Base-by-base conservation (phyloP, 495 filamentous ascomycete genomes). In the Trichocladium uniseriatum region DNA sequence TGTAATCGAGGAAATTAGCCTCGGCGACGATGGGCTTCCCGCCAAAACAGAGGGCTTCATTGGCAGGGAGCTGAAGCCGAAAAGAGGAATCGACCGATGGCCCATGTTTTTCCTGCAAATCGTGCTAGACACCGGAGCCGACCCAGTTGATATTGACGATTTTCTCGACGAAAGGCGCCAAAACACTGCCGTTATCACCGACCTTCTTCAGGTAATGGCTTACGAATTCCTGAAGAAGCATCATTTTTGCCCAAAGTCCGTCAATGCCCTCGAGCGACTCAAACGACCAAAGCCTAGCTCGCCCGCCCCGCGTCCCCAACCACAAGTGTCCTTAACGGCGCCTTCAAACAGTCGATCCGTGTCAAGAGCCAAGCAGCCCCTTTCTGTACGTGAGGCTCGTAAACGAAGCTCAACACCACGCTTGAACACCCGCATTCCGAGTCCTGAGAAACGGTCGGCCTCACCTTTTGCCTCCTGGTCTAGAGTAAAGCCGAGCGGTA, bases 51-150 rank as follows among this genome's bases (percentile, higher is more conserved):
- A 74, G 35, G 72, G 73, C 1, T 77, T 70, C 52, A 82, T 78
- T 0, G 68, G 65, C 28, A 73, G 69, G 51, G 79, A 84, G 31
- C 62, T 83, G 34, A 82, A 69, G 59, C 69, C 65, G 14, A 72
- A 71, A 16, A 91, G 86, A 60, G 77, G 79, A 0, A 69, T 87
- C 27, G 89, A 95, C 61, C 75, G 81, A 52, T 94, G 85, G 84
- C 89, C 90, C 2, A 94, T 92, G 85, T 97, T 95, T 56, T 84
- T 82, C 58, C 71, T 98, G 29, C 80, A 79, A 7, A 79, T 98
- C n/a, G 68, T 73, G 3, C 53, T 78, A 5, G 58, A 63, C 13
- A 45, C 54, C 5, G 37, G 41, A 5, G 22, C 41, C 16, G 41
- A 29, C 14, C 31, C 18, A 7, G 15, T 56, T 5, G 47, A 57